Percentiles rank a stretch among this genome's conserved stretches.
phyloP scores from a whole-genome alignment of 2,329 filamentous ascomycete species.

The Albophoma yamanashiensis region DNA sequence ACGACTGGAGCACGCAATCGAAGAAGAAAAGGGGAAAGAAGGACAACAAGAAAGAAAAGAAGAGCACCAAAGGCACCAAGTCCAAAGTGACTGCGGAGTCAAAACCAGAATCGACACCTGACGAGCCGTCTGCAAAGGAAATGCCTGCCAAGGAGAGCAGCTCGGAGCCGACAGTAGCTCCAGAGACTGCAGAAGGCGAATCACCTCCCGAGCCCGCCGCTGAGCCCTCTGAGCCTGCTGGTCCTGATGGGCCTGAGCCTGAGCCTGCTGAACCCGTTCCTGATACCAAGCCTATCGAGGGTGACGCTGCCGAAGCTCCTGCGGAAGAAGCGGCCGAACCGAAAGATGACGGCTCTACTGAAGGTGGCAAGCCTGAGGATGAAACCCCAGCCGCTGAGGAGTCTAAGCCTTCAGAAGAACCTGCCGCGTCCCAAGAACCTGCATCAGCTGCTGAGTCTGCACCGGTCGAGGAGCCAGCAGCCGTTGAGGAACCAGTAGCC shows the following conservation, averaged over 20 bases:
- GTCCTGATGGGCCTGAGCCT: background rate
- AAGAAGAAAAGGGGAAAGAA: constrained; percentile 13
- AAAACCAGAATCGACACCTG: background rate
- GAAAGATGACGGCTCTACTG: background rate
- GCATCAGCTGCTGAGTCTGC: background rate
- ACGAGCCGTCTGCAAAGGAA: background rate
- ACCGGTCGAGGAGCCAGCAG: background rate
- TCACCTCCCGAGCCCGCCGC: background rate
- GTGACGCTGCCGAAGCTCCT: background rate
- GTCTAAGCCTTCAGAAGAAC: background rate
- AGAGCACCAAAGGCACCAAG: constrained; percentile 6
- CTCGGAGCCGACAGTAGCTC: background rate
- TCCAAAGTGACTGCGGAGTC: background rate
- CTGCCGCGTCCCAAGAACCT: background rate
- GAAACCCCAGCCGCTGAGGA: background rate
- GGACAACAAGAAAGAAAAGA: constrained; percentile 14
- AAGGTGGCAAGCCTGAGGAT: background rate
- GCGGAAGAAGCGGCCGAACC: background rate
- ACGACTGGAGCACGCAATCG: constrained; percentile 2
- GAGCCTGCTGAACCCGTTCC: background rate
- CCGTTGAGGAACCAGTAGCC: background rate
- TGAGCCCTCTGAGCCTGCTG: background rate
- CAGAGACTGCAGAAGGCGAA: background rate
- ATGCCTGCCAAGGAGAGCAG: background rate
- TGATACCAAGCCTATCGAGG: background rate